A percentile compares a stretch with the other conserved stretches of the same genome.
phyloP scores from a whole-genome alignment of 1,139 yeast species.

The Debaryomyces udenii region DNA sequence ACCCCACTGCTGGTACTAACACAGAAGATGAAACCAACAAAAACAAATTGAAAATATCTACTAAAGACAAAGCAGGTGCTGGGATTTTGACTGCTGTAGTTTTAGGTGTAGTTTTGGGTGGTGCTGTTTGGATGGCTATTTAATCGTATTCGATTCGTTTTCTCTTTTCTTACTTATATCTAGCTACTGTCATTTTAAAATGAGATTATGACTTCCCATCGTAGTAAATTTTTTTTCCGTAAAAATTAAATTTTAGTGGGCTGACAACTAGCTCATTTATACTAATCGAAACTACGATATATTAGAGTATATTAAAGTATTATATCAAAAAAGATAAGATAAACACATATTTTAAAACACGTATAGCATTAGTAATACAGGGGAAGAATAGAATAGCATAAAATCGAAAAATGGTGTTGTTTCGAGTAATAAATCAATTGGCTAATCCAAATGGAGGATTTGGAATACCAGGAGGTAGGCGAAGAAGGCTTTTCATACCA shows the following conservation, averaged over 20 bases:
- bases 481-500: constrained; percentile 60
- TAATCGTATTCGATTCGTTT: constrained; percentile 18
- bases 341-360: too few species aligned
- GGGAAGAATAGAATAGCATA: too few species aligned
- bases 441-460: constrained; percentile 45
- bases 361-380: too few species aligned
- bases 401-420: constrained; percentile 40
- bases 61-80: constrained; percentile 52
- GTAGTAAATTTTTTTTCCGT: too few species aligned
- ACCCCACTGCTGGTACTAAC: constrained; percentile 51
- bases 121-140: constrained; percentile 50
- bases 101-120: constrained; percentile 39
- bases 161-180: neutral
- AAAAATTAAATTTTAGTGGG: too few species aligned
- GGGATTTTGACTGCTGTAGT: constrained; percentile 50
- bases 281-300: too few species aligned
- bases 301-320: too few species aligned
- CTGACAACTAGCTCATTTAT: too few species aligned
- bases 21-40: constrained; percentile 28
- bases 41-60: constrained; percentile 33
- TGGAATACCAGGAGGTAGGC: constrained; percentile 41
- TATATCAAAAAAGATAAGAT: too few species aligned
- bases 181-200: neutral
- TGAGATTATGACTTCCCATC: too few species aligned
- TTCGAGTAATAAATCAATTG: constrained; percentile 42